Evolutionary conservation across 2,329 filamentous ascomycete species (phyloP), one percentile per base, ranked within the genome.

Genomic region (Microcyclospora tardicrescens): DNA sequence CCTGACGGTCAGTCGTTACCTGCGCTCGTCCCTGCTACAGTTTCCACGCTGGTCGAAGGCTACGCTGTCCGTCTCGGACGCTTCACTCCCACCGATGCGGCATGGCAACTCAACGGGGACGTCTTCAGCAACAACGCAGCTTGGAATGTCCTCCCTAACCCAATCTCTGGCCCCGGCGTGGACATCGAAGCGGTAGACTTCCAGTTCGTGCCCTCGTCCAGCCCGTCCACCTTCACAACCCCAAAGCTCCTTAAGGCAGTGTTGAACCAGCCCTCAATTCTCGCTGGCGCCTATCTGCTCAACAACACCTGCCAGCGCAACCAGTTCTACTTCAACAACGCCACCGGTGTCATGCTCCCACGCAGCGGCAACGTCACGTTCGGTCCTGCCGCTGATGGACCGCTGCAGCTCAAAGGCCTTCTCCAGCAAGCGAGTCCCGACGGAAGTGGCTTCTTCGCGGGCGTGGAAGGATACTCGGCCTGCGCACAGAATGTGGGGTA

Each of bases 311-410:
- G 50, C 28, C 48, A 51, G 37, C 33, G 46, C 12, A 51, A 50
- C 30, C 42, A 45, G n/a, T 49, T 46, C 33, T 52, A 51, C 40
- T 51, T 49, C 36, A 49, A 35, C 34, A 51, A 51, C 24, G 48
- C 45, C 0, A 51, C 50, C 1, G 46, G 16, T 27, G 35, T 16
- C 45, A 47, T 30, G 36, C 38, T 3, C 38, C 47, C 32, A 35
- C 34, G 16, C 37, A 43, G 3, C 24, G 50, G 49, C 12, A 43
- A 50, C 30, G 48, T 53, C 14, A 53, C 48, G 1, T 32, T 51
- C 1, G 50, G 49, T 8, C 45, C 48, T 1, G 50, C 39, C 2
- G 45, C 44, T 11, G 46, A 45, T 42, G 48, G 50, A 2, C 10
- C n/a, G 5, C 35, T 28, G 37, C 28, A 35, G 13, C 40, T 35